Evolutionary conservation across 768 basidiomycete species (phyloP).

Genomic region (Boletellus ananas): DNA sequence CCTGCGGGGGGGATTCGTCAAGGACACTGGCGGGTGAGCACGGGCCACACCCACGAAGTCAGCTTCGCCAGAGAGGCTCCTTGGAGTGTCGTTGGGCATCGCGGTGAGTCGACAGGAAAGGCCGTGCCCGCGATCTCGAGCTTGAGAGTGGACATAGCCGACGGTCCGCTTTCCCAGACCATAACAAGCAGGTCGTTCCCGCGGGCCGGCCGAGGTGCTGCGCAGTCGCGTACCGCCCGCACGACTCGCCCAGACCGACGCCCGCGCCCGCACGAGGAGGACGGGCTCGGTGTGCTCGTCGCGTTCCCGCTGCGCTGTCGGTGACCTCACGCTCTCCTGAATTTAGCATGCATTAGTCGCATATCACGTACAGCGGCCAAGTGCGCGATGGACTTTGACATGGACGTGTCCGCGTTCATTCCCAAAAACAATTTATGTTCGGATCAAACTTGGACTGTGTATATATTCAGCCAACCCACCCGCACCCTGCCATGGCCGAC

Average conservation of each 20-base stretch:
- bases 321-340: constrained; percentile 27
- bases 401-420: constrained; percentile 16
- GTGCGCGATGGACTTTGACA: not conserved
- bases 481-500: constrained; percentile 24
- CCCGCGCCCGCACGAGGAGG: no score
- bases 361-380: constrained; percentile 29
- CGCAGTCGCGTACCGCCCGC: not conserved
- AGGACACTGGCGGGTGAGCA: constrained; percentile 11
- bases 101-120: not conserved
- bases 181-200: not conserved
- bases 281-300: not conserved
- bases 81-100: constrained; percentile 52
- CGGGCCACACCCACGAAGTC: constrained; percentile 39
- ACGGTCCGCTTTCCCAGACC: not conserved
- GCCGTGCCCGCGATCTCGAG: not conserved
- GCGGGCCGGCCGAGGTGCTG: not conserved
- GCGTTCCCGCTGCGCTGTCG: not conserved
- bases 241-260: no score
- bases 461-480: constrained; percentile 14
- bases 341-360: constrained; percentile 16
- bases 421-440: constrained; percentile 16
- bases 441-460: constrained; percentile 21
- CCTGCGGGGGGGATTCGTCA: constrained; percentile 34
- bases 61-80: constrained; percentile 61
- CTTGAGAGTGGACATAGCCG: not conserved